Base-by-base conservation (phyloP, 139 green algal species). In the Asterochloris sp. region DNA sequence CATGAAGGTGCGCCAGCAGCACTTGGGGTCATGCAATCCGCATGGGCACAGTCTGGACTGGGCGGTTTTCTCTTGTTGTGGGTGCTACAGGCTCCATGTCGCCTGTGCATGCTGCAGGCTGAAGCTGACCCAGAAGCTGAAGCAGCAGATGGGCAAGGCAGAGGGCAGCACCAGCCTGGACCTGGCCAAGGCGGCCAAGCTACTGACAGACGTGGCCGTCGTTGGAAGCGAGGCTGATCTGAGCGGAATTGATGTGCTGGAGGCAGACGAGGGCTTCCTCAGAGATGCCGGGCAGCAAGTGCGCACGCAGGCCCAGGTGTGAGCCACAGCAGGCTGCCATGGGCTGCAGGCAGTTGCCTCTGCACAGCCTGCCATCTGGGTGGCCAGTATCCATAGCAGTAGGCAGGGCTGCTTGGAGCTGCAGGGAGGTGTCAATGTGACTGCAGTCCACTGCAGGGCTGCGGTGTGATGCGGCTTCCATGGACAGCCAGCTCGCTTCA, bases 121-220 rank as follows among this genome's bases (percentile, higher is more conserved):
- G 11, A 95, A 94, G 86, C 89, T 92, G 12, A 84, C 80, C n/a
- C 13, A 16, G 67, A 89, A 90, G 79, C 80, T 91, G 80, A 73
- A 64, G 27, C 54, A 74, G 23, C 80, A 79, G 69, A 61, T 80
- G 12, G 73, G 76, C 24, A 71, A 82, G n/a, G 28, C 47, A 23
- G 62, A 28, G 54, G 69, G 69, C 17, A 12, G 12, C 28, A 63
- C 73, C 69, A 81, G 21, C 38, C 54, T 94, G 71, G 94, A 98
- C 80, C 83, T 96, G 13, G 92, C 93, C 21, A 98, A 98, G 76
- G 91, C 93, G 2, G 94, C 94, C 12, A 92, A 92, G 84, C 91
- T 98, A 27, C 82, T 96, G 19, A 89, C 87, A 26, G 94, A 98
- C 71, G 89, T 97, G 24, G 62, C 80, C 0, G 83, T 87, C 1